phyloP scores from a whole-genome alignment of 1,139 yeast genomes.

The Kodamaea anthophila region DNA sequence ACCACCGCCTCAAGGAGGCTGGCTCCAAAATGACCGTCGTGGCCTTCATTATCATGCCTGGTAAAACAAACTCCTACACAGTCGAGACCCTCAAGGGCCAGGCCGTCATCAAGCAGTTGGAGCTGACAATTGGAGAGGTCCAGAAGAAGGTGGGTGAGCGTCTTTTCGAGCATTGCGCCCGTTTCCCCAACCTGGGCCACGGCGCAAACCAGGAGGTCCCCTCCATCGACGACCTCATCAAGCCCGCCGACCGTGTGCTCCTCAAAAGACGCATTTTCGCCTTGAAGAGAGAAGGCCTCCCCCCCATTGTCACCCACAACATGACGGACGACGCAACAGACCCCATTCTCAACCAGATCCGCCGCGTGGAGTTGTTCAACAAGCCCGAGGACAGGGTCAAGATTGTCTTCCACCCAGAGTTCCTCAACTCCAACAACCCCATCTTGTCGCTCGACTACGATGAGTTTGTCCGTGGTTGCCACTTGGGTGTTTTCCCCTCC shows the following conservation, averaged over 20 bases:
- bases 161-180: slow-evolving; percentile 84
- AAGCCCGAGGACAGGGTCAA: slow-evolving; percentile 88
- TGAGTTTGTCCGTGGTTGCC: slow-evolving; percentile 97
- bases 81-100: slow-evolving; percentile 95
- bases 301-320: slow-evolving; percentile 97
- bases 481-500: slow-evolving; percentile 96
- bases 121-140: slow-evolving; percentile 82
- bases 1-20: slow-evolving; percentile 73
- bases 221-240: slow-evolving; percentile 70
- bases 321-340: slow-evolving; percentile 90
- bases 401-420: slow-evolving; percentile 96
- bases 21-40: slow-evolving; percentile 90
- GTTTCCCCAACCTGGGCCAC: slow-evolving; percentile 60
- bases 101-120: slow-evolving; percentile 89
- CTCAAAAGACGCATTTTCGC: slow-evolving; percentile 92
- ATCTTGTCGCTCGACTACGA: slow-evolving; percentile 90
- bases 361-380: slow-evolving; percentile 88
- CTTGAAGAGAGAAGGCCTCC: slow-evolving; percentile 77
- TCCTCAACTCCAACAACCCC: slow-evolving; percentile 91
- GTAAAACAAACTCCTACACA: slow-evolving; percentile 86
- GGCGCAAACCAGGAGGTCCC: slow-evolving; percentile 55
- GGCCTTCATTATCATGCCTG: slow-evolving; percentile 99
- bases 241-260: slow-evolving; percentile 82
- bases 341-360: slow-evolving; percentile 86
- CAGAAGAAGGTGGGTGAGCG: slow-evolving; percentile 84